These are phyloP conservation scores for Cucumis melo DNA, from an alignment of 306 rosid species.

Conservation along the genomic window DNA sequence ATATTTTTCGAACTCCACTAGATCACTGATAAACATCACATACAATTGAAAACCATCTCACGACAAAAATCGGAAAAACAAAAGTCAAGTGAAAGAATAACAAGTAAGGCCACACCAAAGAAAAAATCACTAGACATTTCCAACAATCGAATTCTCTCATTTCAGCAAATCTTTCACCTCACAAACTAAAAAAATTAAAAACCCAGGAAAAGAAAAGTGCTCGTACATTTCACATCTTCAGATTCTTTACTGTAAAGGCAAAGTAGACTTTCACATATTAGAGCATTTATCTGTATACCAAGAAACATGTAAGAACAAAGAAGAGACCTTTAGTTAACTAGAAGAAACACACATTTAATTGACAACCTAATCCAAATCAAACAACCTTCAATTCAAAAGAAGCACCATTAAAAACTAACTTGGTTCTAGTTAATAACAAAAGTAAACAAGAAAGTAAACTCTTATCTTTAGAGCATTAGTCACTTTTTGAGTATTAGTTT, in stretches of 20 bases:
- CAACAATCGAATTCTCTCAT: background rate
- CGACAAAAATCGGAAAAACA: background rate
- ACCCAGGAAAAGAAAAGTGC: background rate
- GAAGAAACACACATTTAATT: background rate
- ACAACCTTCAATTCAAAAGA: background rate
- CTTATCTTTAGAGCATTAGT: too few species aligned
- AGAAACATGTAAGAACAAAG: background rate
- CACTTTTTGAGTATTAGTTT: too few species aligned
- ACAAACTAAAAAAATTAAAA: slow-evolving; percentile 16
- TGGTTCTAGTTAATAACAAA: too few species aligned
- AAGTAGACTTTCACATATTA: background rate
- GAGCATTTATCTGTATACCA: background rate
- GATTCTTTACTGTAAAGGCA: background rate
- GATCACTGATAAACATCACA: background rate
- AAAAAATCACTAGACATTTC: background rate
- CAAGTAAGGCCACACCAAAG: too few species aligned
- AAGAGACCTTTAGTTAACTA: background rate
- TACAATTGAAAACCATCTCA: background rate
- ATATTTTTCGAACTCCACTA: slow-evolving; percentile 8
- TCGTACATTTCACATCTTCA: background rate
- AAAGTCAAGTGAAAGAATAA: background rate
- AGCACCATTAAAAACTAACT: background rate
- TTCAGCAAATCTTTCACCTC: background rate
- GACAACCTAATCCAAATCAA: background rate
- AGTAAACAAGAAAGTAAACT: too few species aligned